A percentile compares a stretch with the other conserved stretches of the same genome.
Evolutionary conservation across 192 early-diverging fungal genomes (phyloP).

Genomic region (Gaertneriomyces sp.): DNA sequence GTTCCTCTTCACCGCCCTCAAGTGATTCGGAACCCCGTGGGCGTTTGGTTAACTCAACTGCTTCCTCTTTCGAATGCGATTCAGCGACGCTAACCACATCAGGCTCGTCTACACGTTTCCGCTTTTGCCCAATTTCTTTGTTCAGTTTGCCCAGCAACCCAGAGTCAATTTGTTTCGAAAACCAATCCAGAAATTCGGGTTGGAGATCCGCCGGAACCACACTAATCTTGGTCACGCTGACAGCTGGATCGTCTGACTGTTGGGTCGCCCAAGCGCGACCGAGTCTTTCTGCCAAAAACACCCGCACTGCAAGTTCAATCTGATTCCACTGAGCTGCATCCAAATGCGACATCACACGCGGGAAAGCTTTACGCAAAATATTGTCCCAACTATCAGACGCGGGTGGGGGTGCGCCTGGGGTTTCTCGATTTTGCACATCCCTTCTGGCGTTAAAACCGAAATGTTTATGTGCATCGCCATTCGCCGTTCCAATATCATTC

Average conservation of each 20-base stretch:
- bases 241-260: not conserved
- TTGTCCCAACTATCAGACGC: not conserved
- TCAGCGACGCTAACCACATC: not conserved
- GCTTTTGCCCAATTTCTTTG: not conserved
- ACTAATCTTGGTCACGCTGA: conserved; percentile 1
- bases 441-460: not conserved
- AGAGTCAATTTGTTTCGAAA: conserved; percentile 7
- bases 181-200: conserved; percentile 14
- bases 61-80: not conserved
- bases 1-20: not conserved
- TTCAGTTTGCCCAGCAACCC: conserved; percentile 11
- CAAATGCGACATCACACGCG: conserved; percentile 13
- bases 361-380: conserved; percentile 6
- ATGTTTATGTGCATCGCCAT: not conserved
- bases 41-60: not conserved
- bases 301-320: conserved; percentile 12
- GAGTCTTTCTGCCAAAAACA: not conserved
- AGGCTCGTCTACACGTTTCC: not conserved
- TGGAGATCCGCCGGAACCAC: conserved; percentile 16
- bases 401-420: not conserved
- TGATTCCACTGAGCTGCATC: conserved; percentile 6
- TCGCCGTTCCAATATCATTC: not conserved
- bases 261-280: conserved; percentile 14
- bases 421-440: not conserved
- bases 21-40: not conserved